A percentile compares a stretch with the other conserved stretches of the same genome.
phyloP scores from a whole-genome alignment of 352 stramenopile genomes.

The Phytophthora fragariae region DNA sequence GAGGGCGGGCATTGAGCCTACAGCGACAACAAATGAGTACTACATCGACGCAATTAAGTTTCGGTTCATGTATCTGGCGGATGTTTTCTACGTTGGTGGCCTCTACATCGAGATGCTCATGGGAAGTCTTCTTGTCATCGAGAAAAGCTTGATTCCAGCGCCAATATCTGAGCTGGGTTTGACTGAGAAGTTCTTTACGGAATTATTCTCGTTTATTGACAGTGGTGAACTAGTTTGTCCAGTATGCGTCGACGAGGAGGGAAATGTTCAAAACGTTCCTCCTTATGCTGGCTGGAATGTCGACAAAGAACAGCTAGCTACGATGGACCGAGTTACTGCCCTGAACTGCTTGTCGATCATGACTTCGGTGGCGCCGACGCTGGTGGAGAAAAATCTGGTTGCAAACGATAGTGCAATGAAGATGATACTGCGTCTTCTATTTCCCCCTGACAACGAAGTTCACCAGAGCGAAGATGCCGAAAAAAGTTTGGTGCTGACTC shows the following conservation, averaged over 20 bases:
- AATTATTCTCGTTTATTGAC: conserved; percentile 84
- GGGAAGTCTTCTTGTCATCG: conserved; percentile 68
- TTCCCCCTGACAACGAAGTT: conserved; percentile 81
- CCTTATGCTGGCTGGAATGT: conserved; percentile 74
- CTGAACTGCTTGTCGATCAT: conserved; percentile 74
- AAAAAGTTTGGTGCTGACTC: conserved; percentile 58
- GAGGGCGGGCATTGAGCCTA: conserved; percentile 46
- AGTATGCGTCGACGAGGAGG: conserved; percentile 39
- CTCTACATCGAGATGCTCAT: conserved; percentile 85
- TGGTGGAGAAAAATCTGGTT: conserved; percentile 71
- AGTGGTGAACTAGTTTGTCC: conserved; percentile 60
- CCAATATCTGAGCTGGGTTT: conserved; percentile 63
- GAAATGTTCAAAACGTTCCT: conserved; percentile 38
- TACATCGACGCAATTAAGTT: conserved; percentile 67
- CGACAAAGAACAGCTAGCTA: conserved; percentile 51
- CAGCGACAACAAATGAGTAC: conserved; percentile 42
- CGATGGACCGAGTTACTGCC: conserved; percentile 63
- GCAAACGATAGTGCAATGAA: conserved; percentile 68
- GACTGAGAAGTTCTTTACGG: conserved; percentile 69
- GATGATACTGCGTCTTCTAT: conserved; percentile 76
- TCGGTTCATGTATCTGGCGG: conserved; percentile 70
- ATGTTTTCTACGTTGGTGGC: conserved; percentile 71
- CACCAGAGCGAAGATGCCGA: conserved; percentile 66
- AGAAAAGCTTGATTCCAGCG: conserved; percentile 55
- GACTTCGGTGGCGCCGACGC: conserved; percentile 54